Conservation (phyloP, 352 stramenopile species). For the Pythium dissotocum region DNA sequence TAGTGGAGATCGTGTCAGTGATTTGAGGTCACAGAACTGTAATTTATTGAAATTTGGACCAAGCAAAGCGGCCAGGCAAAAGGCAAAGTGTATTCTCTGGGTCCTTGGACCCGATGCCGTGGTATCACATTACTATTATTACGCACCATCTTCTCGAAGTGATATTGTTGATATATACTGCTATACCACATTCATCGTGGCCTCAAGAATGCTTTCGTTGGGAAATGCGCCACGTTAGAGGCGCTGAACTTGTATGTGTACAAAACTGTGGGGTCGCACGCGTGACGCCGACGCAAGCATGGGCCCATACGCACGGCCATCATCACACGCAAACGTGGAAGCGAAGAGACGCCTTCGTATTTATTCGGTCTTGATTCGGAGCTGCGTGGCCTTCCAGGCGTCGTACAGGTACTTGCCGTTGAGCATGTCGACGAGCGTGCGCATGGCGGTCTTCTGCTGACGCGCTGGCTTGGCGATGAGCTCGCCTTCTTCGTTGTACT, state of each 20-base stretch:
- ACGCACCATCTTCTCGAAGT: no score
- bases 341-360: background rate
- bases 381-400: slow-evolving; percentile 65
- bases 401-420: slow-evolving; percentile 89
- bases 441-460: slow-evolving; percentile 49
- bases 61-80: no score
- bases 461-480: slow-evolving; percentile 30
- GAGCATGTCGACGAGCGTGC: slow-evolving; percentile 86
- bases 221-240: background rate
- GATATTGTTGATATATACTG: no score
- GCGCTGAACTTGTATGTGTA: slow-evolving; percentile 5
- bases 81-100: no score
- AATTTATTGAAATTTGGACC: no score
- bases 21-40: no score
- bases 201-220: background rate
- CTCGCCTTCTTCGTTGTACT: slow-evolving; percentile 51
- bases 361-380: slow-evolving; percentile 60
- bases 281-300: background rate
- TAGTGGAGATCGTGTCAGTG: no score
- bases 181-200: background rate
- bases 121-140: no score
- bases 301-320: background rate
- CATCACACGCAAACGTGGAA: background rate
- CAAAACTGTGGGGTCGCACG: background rate
- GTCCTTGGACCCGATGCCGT: no score